phyloP scores from a whole-genome alignment of 768 basidiomycete genomes.

The Calvatia gigantea region DNA sequence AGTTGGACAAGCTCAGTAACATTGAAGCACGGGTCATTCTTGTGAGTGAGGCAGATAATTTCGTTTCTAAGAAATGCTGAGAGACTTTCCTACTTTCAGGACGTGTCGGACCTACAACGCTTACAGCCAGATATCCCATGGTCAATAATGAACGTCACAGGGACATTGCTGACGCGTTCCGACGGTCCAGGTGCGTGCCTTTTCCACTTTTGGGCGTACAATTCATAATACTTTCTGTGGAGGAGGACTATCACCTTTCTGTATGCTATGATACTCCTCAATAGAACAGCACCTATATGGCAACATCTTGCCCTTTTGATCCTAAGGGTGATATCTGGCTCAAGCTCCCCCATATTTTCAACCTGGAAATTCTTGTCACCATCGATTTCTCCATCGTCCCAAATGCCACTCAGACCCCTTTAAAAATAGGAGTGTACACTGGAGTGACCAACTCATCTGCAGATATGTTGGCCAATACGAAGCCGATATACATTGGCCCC shows the following conservation, averaged over 20 bases:
- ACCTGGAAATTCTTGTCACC: background rate
- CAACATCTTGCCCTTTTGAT: background rate
- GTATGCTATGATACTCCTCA: background rate
- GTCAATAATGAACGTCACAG: background rate
- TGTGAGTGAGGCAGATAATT: background rate
- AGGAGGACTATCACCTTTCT: too few species aligned
- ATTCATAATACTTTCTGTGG: too few species aligned
- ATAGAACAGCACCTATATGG: background rate
- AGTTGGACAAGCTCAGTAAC: background rate
- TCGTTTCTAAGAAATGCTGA: background rate
- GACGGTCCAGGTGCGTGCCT: background rate
- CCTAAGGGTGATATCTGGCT: background rate
- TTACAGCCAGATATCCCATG: background rate
- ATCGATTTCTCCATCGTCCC: background rate
- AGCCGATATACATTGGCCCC: background rate
- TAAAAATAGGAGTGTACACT: background rate
- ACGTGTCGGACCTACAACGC: background rate
- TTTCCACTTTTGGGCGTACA: too few species aligned
- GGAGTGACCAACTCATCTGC: background rate
- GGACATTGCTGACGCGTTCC: background rate
- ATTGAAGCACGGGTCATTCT: background rate
- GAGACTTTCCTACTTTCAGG: background rate
- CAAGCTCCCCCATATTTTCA: background rate
- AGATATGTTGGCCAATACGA: background rate
- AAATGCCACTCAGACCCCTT: background rate